phyloP scores from a whole-genome alignment of 495 filamentous ascomycete genomes.

The Xylaria flabelliformis region DNA sequence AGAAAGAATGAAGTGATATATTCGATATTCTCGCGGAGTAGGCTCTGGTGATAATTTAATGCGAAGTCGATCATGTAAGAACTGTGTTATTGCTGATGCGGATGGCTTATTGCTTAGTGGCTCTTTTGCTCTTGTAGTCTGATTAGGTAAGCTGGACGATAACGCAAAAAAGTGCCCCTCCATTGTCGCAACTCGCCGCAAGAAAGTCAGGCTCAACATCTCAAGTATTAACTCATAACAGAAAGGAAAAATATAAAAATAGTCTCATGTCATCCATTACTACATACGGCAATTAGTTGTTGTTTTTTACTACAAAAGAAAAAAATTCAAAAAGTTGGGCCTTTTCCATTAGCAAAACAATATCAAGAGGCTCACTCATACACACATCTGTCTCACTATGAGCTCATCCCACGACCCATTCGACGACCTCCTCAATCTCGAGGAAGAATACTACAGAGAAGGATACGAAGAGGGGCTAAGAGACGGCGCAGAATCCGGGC shows the following conservation, averaged over 20 bases:
- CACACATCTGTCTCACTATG: slow-evolving; percentile 7
- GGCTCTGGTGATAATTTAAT: too few species aligned
- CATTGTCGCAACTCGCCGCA: background rate
- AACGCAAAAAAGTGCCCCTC: slow-evolving; percentile 12
- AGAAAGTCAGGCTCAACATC: background rate
- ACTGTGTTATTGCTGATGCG: background rate
- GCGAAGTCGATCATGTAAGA: too few species aligned
- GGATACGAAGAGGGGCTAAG: slow-evolving; percentile 76
- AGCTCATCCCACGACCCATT: slow-evolving; percentile 59
- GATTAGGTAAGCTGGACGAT: slow-evolving; percentile 6
- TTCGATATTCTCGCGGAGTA: too few species aligned
- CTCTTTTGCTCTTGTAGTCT: background rate
- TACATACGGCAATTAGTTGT: background rate
- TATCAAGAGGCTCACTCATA: slow-evolving; percentile 3
- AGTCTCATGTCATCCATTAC: background rate
- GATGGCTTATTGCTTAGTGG: background rate
- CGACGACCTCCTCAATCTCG: slow-evolving; percentile 75
- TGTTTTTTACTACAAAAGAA: background rate
- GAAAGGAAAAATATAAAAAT: background rate
- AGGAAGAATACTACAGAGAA: slow-evolving; percentile 85
- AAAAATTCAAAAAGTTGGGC: background rate
- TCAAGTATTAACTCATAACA: background rate
- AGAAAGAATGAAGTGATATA: too few species aligned
- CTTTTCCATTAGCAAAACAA: background rate
- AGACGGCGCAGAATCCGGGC: slow-evolving; percentile 82